Base-by-base conservation (phyloP, 148 eudicot genomes). In the Arbutus unedo region DNA sequence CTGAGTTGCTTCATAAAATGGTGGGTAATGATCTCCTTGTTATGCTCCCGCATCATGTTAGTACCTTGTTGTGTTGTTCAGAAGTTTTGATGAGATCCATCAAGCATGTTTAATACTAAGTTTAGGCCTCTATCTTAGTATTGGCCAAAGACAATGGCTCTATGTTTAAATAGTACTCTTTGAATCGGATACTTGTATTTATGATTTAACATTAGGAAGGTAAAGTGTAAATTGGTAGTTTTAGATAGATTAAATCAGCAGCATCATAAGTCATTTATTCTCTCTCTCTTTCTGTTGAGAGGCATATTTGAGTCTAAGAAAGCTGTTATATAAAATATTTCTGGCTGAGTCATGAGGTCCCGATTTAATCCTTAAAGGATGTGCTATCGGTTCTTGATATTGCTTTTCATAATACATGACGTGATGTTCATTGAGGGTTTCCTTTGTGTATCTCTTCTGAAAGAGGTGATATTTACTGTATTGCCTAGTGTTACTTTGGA, bases 11-110 rank as follows among this genome's bases (percentile, higher is more conserved):
- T 66, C 80, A 85, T 77, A 84, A 86, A 82, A 83, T 78, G 81
- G 98, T 93, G 74, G 88, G 97, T 83, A 45, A 49, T 57, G 73
- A 44, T 67, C 15, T 84, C 67, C 72, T 74, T 84, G 21, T 54
- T 48, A 45, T 80, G 8, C 67, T 75, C 11, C 13, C 41, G 50
- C 62, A 53, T 80, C 83, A 14, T 54, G 76, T 47, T 56, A 67
- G 66, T 53, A 21, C 44, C 54, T 38, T 81, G 82, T 47, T 54
- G 44, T 4, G 50, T 68, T 68, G 76, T 60, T 53, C 23, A 43
- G 54, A 19, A 53, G 16, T 51, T 55, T 70, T 8, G 51, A 70
- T 19, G 76, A 16, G 19, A 70, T 81, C 38, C 38, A 31, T 31
- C 38, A 31, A 31, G 50, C 75, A 68, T 5, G 11, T 68, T 53